These are phyloP conservation scores for Caryopteris hybrid DNA, from an alignment of 305 asterid species.

Conservation along the genomic window DNA sequence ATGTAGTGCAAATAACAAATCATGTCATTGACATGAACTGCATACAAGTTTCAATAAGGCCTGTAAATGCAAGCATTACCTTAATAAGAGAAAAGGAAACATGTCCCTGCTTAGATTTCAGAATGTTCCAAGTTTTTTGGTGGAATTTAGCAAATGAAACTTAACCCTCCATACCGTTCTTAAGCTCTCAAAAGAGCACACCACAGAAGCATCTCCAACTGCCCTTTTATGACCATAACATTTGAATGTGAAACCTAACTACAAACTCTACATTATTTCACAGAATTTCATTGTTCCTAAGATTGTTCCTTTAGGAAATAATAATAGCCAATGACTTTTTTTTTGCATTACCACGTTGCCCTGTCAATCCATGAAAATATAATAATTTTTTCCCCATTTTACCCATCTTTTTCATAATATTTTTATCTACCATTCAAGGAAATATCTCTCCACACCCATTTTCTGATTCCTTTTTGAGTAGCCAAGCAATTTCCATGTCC, in stretches of 20 bases:
- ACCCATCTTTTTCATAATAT: background rate
- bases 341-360: background rate
- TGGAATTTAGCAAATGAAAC: background rate
- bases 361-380: background rate
- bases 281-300: background rate
- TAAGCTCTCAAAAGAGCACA: background rate
- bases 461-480: background rate
- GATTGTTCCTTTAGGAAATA: background rate
- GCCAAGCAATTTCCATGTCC: background rate
- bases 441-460: background rate
- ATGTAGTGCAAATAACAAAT: background rate
- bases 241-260: background rate
- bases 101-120: background rate
- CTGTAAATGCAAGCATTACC: background rate
- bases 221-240: background rate
- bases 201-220: background rate
- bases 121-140: background rate
- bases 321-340: background rate
- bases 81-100: background rate
- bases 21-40: background rate
- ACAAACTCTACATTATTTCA: background rate
- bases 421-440: background rate
- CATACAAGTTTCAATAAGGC: background rate
- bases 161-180: background rate
- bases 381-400: background rate